Evolutionary conservation across 495 filamentous ascomycete species (phyloP), one percentile per base, ranked within the genome.

Genomic region (Xylaria bambusicola): DNA sequence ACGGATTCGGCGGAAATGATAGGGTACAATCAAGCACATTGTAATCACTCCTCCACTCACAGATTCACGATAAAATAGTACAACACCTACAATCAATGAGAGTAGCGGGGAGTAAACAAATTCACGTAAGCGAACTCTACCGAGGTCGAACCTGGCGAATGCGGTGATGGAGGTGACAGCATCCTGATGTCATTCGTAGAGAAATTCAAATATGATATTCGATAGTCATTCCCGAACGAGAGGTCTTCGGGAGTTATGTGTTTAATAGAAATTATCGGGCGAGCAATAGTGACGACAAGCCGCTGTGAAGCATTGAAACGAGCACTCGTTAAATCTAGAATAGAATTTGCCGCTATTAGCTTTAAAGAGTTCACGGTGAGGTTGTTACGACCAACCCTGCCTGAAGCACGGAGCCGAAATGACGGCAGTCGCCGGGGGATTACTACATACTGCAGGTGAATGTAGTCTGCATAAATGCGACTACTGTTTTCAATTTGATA

Each of bases 291-390:
- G 10, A 29, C 27, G 24, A 8, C 41, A 4, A 9, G 17, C 20
- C 12, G 5, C 18, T 33, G 13, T 33, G 35, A 55, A 18, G 17
- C 13, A 26, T 26, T 1, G 18, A 49, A 49, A n/a, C 42, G 24
- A 38, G 17, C n/a, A 35, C 6, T 21, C 35, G 45, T 17, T 45
- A 6, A 49, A 35, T 27, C 24, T 24, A 49, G 23, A 57, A 48
- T 49, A 48, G 1, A 2, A 40, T 33, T 29, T 57, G 45, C 55
- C 55, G 55, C 55, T 35, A 31, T 49, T 57, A 38, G 13, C 55
- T 26, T n/a, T 9, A 24, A 27, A 17, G 24, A 49, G 21, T 31
- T 29, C 4, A 42, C 18, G 9, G 20, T 48, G 26, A 49, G 45
- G 3, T 38, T 17, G 1, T 10, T 31, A 21, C 12, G 13, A 10